These are phyloP conservation scores for Taxawa tesnikishii DNA, from an alignment of 2,329 filamentous ascomycete species.

Conservation along the genomic window DNA sequence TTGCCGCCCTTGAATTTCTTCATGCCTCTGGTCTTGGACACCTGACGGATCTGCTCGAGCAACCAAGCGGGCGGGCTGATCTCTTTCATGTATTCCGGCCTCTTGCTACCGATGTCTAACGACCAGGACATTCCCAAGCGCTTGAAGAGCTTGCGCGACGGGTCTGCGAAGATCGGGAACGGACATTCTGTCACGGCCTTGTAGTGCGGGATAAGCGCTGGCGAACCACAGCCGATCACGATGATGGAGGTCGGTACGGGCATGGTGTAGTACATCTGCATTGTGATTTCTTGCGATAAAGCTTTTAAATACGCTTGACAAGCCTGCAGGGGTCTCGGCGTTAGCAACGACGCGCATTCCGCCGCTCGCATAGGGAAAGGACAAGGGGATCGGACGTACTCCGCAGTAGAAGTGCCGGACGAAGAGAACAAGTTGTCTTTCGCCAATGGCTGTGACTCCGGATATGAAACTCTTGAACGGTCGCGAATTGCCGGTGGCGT, in stretches of 20 bases:
- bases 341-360: neutral
- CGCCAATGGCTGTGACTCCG: conserved; percentile 27
- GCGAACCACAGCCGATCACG: conserved; percentile 24
- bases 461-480: conserved; percentile 53
- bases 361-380: neutral
- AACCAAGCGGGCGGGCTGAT: conserved; percentile 18
- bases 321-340: conserved; percentile 11
- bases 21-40: conserved; percentile 7
- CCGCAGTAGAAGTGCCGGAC: conserved; percentile 30
- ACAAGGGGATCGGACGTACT: conserved; percentile 8
- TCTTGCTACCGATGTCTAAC: conserved; percentile 18
- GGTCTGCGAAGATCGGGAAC: conserved; percentile 25
- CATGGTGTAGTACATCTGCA: conserved; percentile 22
- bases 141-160: conserved; percentile 20
- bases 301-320: conserved; percentile 25
- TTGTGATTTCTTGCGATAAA: conserved; percentile 19
- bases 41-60: conserved; percentile 16
- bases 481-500: conserved; percentile 46
- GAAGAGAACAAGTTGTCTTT: conserved; percentile 26
- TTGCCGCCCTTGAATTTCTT: conserved; percentile 20
- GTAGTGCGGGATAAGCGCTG: conserved; percentile 23
- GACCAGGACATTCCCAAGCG: conserved; percentile 21
- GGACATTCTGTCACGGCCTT: conserved; percentile 21
- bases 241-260: conserved; percentile 23
- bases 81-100: conserved; percentile 25